These are phyloP conservation scores for Carallia brachiata DNA, from an alignment of 345 rosid genomes.

Conservation along the genomic window DNA sequence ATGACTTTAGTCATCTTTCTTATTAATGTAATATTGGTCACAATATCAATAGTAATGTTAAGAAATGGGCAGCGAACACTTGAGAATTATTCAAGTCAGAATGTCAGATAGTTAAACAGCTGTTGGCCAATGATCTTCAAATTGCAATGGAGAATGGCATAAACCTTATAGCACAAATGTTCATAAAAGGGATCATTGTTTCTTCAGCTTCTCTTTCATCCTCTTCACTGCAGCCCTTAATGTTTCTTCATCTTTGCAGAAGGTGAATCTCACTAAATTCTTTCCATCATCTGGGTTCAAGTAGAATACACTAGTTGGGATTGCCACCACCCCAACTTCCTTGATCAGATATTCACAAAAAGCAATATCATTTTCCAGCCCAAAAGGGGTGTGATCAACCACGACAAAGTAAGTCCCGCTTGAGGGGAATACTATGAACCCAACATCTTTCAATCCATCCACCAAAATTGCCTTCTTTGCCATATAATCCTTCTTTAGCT, in stretches of 20 bases:
- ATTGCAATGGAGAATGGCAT: no score
- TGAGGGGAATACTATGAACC: slow-evolving; percentile 84
- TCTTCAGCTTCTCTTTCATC: slow-evolving; percentile 81
- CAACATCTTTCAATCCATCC: slow-evolving; percentile 80
- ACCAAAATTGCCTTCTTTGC: slow-evolving; percentile 81
- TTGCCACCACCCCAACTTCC: slow-evolving; percentile 94
- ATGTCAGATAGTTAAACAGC: no score
- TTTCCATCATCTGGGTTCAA: slow-evolving; percentile 92
- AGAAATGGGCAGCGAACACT: no score
- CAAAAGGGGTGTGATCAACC: slow-evolving; percentile 91
- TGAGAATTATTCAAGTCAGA: no score
- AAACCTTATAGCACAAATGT: no score
- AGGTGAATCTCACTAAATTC: slow-evolving; percentile 88
- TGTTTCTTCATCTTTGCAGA: slow-evolving; percentile 95
- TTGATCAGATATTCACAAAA: slow-evolving; percentile 90
- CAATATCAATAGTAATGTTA: no score
- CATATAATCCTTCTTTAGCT: slow-evolving; percentile 70
- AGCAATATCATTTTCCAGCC: slow-evolving; percentile 63
- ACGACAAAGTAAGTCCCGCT: slow-evolving; percentile 91
- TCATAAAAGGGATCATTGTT: slow-evolving; percentile 21
- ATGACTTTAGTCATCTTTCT: no score
- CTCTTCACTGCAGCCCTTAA: slow-evolving; percentile 75
- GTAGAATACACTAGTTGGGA: slow-evolving; percentile 89
- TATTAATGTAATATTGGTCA: no score
- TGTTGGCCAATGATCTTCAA: no score